phyloP scores from a whole-genome alignment of 352 stramenopile genomes.

The Chrysophaeum taylorii region DNA sequence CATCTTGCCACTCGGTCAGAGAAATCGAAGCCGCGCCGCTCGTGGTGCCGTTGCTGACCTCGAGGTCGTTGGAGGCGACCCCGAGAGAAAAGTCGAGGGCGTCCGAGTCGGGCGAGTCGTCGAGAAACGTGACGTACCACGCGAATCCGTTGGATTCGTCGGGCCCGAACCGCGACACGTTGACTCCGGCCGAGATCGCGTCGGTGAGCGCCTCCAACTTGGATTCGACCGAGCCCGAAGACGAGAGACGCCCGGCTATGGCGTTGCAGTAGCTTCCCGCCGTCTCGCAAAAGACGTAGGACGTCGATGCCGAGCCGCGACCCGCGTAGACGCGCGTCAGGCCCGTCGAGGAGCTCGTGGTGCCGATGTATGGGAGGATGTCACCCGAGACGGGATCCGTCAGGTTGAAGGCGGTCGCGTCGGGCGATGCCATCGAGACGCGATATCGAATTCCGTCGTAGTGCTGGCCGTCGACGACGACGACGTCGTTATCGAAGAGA shows the following conservation, averaged over 20 bases:
- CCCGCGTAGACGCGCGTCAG: conserved; percentile 34
- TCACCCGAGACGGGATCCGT: conserved; percentile 8
- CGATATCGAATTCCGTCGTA: conserved; percentile 8
- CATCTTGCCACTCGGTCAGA: conserved; percentile 45
- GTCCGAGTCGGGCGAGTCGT: conserved; percentile 45
- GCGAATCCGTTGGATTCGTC: conserved; percentile 46
- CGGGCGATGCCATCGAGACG: neutral
- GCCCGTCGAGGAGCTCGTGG: neutral
- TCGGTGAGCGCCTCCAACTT: conserved; percentile 43
- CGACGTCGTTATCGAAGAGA: conserved; percentile 40
- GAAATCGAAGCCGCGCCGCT: conserved; percentile 48
- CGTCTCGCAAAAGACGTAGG: conserved; percentile 38
- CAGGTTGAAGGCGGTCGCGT: neutral
- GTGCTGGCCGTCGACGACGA: conserved; percentile 41
- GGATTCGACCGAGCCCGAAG: conserved; percentile 37
- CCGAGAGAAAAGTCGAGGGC: conserved; percentile 60
- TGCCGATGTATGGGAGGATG: neutral
- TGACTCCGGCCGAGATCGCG: conserved; percentile 45
- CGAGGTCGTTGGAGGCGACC: conserved; percentile 32
- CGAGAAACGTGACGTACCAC: conserved; percentile 78
- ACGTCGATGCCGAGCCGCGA: conserved; percentile 33
- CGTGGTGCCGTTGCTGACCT: conserved; percentile 22
- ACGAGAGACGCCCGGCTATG: neutral
- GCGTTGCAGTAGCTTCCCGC: neutral
- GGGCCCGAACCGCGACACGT: conserved; percentile 54